These are phyloP conservation scores for Pluteus cervinus DNA, from an alignment of 768 basidiomycete species.

Conservation along the genomic window DNA sequence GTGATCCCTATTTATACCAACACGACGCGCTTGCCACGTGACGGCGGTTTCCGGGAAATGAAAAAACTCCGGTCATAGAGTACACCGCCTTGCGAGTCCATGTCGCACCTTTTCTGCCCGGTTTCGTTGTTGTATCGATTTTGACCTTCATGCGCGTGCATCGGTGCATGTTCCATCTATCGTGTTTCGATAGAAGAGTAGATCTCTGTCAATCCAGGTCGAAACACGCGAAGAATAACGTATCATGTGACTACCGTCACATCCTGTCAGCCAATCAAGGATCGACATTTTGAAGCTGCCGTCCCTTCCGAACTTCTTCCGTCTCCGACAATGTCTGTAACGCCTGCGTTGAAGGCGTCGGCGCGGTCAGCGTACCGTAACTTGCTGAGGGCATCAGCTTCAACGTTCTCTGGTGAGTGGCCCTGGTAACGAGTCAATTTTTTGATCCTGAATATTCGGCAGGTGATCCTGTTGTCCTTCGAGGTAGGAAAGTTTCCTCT, in stretches of 20 bases:
- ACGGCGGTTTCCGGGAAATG: constrained; percentile 25
- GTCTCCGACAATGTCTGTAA: constrained; percentile 54
- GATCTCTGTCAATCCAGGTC: too few species aligned
- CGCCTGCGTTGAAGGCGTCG: constrained; percentile 51
- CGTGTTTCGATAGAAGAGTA: too few species aligned
- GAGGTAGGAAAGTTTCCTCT: constrained; percentile 30
- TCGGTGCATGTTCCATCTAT: too few species aligned
- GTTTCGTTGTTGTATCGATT: too few species aligned
- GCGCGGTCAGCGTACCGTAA: constrained; percentile 73
- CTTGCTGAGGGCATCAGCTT: constrained; percentile 58
- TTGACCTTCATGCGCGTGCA: too few species aligned
- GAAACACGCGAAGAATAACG: too few species aligned
- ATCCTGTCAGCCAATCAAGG: too few species aligned
- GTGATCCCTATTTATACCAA: constrained; percentile 41
- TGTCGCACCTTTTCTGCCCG: too few species aligned
- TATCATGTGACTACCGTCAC: too few species aligned
- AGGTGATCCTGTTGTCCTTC: constrained; percentile 55
- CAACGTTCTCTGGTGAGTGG: constrained; percentile 57
- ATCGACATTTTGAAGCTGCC: too few species aligned
- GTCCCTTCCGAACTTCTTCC: too few species aligned
- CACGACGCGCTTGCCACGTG: constrained; percentile 41
- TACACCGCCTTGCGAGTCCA: background rate
- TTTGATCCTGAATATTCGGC: constrained; percentile 6
- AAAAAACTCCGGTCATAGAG: constrained; percentile 25
- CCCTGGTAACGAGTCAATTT: background rate